Evolutionary conservation across 345 rosid genomes (phyloP).

Genomic region (Eucalyptus dawsonii): DNA sequence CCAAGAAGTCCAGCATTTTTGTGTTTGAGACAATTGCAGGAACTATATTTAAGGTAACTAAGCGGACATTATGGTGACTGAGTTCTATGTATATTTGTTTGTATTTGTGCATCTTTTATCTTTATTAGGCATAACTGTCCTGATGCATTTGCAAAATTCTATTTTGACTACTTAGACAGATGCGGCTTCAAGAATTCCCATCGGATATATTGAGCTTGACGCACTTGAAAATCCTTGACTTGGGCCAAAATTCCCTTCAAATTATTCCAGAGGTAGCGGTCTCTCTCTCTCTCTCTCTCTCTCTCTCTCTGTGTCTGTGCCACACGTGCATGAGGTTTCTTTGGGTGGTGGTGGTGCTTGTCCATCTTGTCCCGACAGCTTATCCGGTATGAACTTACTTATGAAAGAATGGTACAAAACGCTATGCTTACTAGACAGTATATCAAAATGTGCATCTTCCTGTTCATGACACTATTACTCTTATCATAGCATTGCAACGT

Average conservation of each 20-base stretch:
- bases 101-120: background rate
- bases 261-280: constrained; percentile 47
- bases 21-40: constrained; percentile 52
- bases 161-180: constrained; percentile 36
- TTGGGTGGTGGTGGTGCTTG: background rate
- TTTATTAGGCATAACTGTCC: background rate
- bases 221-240: constrained; percentile 53
- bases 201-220: constrained; percentile 45
- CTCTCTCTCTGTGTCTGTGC: background rate
- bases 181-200: constrained; percentile 59
- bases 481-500: background rate
- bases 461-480: background rate
- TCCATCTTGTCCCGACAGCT: background rate
- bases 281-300: background rate
- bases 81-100: background rate
- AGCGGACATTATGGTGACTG: background rate
- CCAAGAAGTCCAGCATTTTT: constrained; percentile 50
- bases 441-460: background rate
- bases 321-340: background rate
- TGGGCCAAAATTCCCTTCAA: constrained; percentile 76
- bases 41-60: constrained; percentile 79
- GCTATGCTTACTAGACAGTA: background rate
- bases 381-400: background rate
- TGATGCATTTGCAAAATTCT: background rate
- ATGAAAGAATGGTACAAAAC: background rate